Conservation (phyloP, 768 basidiomycete species). For the Amanita rimosa region DNA sequence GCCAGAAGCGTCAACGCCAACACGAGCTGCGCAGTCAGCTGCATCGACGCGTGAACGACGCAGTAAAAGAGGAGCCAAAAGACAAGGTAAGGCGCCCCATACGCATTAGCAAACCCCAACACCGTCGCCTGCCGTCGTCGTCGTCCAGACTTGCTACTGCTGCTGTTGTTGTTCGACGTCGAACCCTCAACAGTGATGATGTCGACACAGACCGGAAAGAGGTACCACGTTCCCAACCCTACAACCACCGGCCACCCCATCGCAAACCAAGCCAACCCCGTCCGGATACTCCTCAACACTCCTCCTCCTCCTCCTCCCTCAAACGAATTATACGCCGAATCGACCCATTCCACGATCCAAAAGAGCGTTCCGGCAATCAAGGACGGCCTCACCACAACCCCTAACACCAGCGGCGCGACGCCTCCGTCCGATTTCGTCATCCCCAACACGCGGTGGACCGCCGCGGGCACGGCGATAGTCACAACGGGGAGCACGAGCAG, state of each 20-base stretch:
- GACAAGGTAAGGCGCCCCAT: constrained; percentile 67
- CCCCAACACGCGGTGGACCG: constrained; percentile 33
- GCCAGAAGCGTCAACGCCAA: constrained; percentile 54
- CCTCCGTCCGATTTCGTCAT: too few species aligned
- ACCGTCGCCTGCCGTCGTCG: constrained; percentile 27
- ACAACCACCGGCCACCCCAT: constrained; percentile 46
- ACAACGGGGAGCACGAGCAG: constrained; percentile 38
- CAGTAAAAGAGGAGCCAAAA: constrained; percentile 64
- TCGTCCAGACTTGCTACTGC: too few species aligned
- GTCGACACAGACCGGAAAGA: constrained; percentile 57
- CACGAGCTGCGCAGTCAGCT: constrained; percentile 76
- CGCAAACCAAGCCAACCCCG: constrained; percentile 48
- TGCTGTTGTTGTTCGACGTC: too few species aligned
- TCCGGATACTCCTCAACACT: constrained; percentile 37
- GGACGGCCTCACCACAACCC: too few species aligned
- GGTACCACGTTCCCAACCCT: too few species aligned
- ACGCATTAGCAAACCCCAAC: constrained; percentile 42
- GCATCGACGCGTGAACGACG: constrained; percentile 53
- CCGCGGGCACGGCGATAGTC: constrained; percentile 43
- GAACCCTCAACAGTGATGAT: constrained; percentile 17
- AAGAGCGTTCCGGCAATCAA: too few species aligned
- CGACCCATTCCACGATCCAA: too few species aligned
- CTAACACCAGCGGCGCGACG: too few species aligned
- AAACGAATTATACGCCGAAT: too few species aligned
- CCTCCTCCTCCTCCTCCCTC: too few species aligned